Conservation (phyloP, 495 filamentous ascomycete species). For the Filosporella fistucella region DNA sequence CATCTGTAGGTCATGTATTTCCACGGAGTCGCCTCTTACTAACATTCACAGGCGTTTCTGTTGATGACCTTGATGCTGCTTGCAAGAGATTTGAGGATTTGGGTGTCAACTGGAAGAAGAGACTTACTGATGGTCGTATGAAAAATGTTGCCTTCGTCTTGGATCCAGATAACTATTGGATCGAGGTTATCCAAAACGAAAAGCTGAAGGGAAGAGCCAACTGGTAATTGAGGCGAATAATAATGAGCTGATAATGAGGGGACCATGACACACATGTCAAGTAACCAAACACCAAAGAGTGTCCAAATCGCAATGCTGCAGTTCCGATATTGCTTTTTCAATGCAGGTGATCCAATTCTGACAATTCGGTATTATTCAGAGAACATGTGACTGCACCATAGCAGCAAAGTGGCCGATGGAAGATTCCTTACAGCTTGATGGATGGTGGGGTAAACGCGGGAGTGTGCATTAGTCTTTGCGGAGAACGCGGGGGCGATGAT, state of each 20-base stretch:
- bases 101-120: constrained; percentile 89
- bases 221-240: constrained; percentile 34
- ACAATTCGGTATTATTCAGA: too few species aligned
- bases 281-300: too few species aligned
- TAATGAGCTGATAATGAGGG: too few species aligned
- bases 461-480: too few species aligned
- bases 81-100: constrained; percentile 79
- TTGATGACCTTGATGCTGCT: constrained; percentile 82
- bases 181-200: constrained; percentile 78
- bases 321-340: too few species aligned
- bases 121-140: constrained; percentile 87
- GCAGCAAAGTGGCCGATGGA: too few species aligned
- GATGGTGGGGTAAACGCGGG: too few species aligned
- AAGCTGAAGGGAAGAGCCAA: constrained; percentile 42
- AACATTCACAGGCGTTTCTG: constrained; percentile 54
- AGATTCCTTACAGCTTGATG: too few species aligned
- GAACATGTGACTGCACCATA: too few species aligned
- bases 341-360: too few species aligned
- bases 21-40: not conserved
- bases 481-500: too few species aligned
- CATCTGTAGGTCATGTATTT: constrained; percentile 60
- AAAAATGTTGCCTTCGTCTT: constrained; percentile 91
- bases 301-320: not conserved
- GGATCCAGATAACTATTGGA: constrained; percentile 91
- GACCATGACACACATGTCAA: too few species aligned